These are phyloP conservation scores for Lizonia empirigonia DNA, from an alignment of 2,329 filamentous ascomycete genomes.

Conservation along the genomic window DNA sequence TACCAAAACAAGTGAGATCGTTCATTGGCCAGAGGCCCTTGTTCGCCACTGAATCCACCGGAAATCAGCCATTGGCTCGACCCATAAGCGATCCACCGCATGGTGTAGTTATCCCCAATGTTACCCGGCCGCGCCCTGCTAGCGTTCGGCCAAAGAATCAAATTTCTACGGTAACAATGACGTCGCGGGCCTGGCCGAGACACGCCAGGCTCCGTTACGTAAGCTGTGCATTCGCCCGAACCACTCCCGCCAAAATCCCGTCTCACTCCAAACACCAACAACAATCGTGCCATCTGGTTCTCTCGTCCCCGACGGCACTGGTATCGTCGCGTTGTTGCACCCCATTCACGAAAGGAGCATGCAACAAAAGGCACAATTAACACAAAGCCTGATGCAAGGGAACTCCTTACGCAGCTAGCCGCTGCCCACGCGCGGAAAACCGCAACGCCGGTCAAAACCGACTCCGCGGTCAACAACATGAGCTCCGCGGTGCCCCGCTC, in stretches of 20 bases:
- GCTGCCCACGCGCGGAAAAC: conserved; percentile 6
- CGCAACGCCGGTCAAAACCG: too few species aligned
- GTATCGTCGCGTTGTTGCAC: conserved; percentile 1
- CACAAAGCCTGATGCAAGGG: conserved; percentile 11
- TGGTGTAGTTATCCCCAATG: too few species aligned
- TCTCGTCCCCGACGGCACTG: neutral
- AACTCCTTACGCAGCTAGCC: conserved; percentile 3
- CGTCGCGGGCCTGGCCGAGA: too few species aligned
- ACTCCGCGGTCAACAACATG: conserved; percentile 2
- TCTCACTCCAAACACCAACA: conserved; percentile 4
- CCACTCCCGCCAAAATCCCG: neutral
- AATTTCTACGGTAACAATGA: too few species aligned
- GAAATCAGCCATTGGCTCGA: too few species aligned
- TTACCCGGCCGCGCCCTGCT: too few species aligned
- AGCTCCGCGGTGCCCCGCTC: conserved; percentile 1
- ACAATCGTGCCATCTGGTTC: neutral
- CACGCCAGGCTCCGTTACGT: neutral
- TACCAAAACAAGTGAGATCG: too few species aligned
- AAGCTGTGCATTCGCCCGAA: neutral
- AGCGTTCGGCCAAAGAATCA: too few species aligned
- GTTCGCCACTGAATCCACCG: too few species aligned
- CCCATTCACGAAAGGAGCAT: neutral
- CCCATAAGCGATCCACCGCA: too few species aligned
- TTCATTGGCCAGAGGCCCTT: too few species aligned
- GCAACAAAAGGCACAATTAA: neutral